Evolutionary conservation across 306 rosid genomes (phyloP), one percentile per base, ranked within the genome.

Genomic region (Sesbania bispinosa): DNA sequence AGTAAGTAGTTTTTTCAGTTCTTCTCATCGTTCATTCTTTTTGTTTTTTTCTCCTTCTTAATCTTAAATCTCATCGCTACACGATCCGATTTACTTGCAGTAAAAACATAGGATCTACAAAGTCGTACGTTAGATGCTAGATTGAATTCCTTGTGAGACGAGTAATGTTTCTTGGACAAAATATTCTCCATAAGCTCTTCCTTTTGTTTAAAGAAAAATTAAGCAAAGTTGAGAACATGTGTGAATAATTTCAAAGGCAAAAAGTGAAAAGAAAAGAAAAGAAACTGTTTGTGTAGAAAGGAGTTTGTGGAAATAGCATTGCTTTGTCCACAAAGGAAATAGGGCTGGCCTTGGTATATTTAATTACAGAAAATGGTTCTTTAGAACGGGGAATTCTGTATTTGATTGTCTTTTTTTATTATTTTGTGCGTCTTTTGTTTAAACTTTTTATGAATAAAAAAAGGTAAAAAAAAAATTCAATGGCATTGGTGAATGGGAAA

Each of bases 1-100:
- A 88, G 99, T 95, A 67, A 80, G 99, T 87, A 20, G 4, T 27
- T 6, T 18, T 11, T 11, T 7, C 13, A n/a, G 20, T 10, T 58
- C 39, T 19, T 1, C 52, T 55, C 48, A 0, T 10, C 20, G 8
- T 30, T 27, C 26, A 2, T 10, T 2, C 64, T 23, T 71, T 5
- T 8, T 19, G n/a, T 10, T 41, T 58, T 10, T 29, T 38, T 36
- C 7, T 39, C 24, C 8, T 67, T 43, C 36, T 21, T 46, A 8
- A n/a, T 75, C 10, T 46, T 45, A 10, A 48, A 35, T 35, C 3
- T 39, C 27, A 1, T 50, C 0, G 41, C 4, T 30, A 3, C 16
- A n/a, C 18, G 29, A 23, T 43, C 41, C 42, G 14, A 33, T 61
- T 42, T 14, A 4, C 11, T 68, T 60, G 7, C 24, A 20, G 57